Evolutionary conservation across 495 filamentous ascomycete species (phyloP).

Genomic region (Penicillium salamii): DNA sequence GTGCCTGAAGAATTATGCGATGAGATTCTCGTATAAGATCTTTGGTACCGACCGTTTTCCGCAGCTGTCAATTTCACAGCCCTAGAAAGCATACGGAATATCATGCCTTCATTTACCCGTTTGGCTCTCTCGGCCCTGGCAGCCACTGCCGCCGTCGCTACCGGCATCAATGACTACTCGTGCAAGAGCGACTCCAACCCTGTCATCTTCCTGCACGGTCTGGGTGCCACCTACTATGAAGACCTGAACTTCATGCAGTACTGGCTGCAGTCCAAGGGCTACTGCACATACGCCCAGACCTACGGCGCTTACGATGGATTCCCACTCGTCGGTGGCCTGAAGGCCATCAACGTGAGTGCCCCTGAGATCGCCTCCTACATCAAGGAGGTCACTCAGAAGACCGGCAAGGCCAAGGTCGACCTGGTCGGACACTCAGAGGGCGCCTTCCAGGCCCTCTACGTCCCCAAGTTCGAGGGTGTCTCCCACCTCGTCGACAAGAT

Average conservation of each 20-base stretch:
- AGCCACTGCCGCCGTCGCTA: constrained; percentile 17
- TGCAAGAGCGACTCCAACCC: constrained; percentile 43
- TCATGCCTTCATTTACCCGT: constrained; percentile 19
- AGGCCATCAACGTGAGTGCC: constrained; percentile 44
- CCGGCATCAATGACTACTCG: constrained; percentile 39
- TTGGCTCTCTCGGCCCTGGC: constrained; percentile 13
- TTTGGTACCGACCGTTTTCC: not conserved
- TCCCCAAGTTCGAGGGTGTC: constrained; percentile 50
- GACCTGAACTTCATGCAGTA: constrained; percentile 52
- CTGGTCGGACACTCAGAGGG: constrained; percentile 56
- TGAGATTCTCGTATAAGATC: not conserved
- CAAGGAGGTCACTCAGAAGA: constrained; percentile 36
- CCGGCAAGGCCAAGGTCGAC: constrained; percentile 45
- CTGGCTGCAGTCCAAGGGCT: constrained; percentile 48
- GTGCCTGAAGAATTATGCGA: not conserved
- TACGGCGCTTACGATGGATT: constrained; percentile 50
- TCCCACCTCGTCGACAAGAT: constrained; percentile 42
- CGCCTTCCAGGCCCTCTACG: constrained; percentile 50
- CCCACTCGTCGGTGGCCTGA: constrained; percentile 46
- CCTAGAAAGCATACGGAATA: no score
- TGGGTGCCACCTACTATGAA: constrained; percentile 49
- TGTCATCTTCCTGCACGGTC: constrained; percentile 51
- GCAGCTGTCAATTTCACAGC: not conserved
- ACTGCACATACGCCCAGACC: constrained; percentile 51
- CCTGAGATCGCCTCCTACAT: constrained; percentile 50